Evolutionary conservation across 305 asterid species (phyloP), one percentile per base, ranked within the genome.

Genomic region (Solanum hybrid): DNA sequence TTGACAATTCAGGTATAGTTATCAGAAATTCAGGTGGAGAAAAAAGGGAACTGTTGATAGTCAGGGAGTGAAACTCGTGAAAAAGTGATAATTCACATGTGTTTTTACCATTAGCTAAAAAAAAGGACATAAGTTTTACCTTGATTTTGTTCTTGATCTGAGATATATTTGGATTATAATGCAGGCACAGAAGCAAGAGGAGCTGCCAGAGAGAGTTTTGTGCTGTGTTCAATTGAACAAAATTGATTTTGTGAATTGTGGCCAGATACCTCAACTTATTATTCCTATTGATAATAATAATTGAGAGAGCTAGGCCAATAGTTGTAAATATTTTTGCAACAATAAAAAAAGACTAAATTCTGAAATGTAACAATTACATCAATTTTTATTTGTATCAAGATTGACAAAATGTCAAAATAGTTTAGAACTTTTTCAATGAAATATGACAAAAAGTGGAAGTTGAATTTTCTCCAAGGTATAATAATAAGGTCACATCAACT

Each of bases 121-220:
- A 1, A 56, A 56, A 56, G 24, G 69, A 17, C 24, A 56, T 56
- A 56, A 6, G 0, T 56, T 56, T 56, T 56, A 56, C n/a, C 86
- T 80, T 80, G 66, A 42, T 81, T 27, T 42, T 81, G 37, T 27
- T 27, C 71, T 87, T 72, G 75, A 51, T 29, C 17, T 29, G 73
- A 51, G 38, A 51, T 84, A 84, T 51, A 31, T 51, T 12, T 72
- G 34, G 71, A 77, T 89, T 80, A 36, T 14, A 78, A 78, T 93
- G 92, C 94, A 97, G 99, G 99, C 97, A 69, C 98, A 97, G 40
- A 92, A 89, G 38, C 92, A 93, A 1, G 98, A 95, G 86, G 99
- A 97, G 86, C 86, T 97, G 69, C 99, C 99, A 0, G 99, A 97
- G 96, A 94, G 93, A 76, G 96, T 97, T 73, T 29, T 97, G 87